Conservation (phyloP, 306 rosid genomes). For the Fragaria vesca region DNA sequence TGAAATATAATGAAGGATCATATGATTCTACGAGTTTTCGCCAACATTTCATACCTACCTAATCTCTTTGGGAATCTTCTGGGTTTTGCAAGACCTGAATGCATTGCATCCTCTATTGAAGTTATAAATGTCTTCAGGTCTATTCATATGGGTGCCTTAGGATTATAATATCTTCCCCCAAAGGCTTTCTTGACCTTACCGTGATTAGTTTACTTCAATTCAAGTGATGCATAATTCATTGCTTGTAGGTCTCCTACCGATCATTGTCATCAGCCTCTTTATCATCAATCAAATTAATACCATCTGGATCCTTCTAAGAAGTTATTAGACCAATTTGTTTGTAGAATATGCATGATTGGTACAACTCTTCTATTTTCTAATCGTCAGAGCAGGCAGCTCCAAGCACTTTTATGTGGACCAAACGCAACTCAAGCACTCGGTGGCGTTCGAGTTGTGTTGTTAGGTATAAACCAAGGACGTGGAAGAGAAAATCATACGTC, state of each 20-base stretch:
- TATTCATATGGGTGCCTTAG: neutral
- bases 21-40: neutral
- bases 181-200: constrained; percentile 3
- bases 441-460: neutral
- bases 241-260: constrained; percentile 15
- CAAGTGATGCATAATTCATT: constrained; percentile 18
- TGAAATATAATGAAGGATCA: constrained; percentile 15
- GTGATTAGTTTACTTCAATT: constrained; percentile 18
- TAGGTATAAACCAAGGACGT: neutral
- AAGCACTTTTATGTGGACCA: constrained; percentile 5
- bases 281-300: constrained; percentile 18
- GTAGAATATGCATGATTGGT: neutral
- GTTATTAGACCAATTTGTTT: neutral
- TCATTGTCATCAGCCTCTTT: neutral
- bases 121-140: neutral
- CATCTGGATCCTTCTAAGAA: constrained; percentile 24
- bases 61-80: constrained; percentile 27
- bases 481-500: neutral
- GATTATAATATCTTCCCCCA: neutral
- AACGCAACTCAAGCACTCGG: neutral
- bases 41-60: constrained; percentile 9
- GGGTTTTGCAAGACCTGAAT: constrained; percentile 12
- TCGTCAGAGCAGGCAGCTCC: neutral
- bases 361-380: neutral
- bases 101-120: neutral